Evolutionary conservation across 176 grass and related monocot species (phyloP), one percentile per base, ranked within the genome.

Genomic region (Musa troglodytarum): DNA sequence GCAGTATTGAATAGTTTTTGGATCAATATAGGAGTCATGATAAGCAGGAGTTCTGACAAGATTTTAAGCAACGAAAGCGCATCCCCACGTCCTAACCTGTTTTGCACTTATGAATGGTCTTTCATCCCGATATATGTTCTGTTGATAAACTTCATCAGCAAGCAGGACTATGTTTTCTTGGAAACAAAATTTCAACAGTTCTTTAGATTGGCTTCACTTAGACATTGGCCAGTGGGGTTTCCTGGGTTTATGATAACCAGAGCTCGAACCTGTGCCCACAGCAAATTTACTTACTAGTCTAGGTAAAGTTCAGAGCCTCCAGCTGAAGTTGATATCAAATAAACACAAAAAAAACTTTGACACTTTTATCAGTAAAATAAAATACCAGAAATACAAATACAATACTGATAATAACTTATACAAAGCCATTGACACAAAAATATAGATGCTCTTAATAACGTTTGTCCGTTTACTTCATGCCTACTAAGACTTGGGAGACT

Each of bases 221-320:
- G 74, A 82, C 95, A 99, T 81, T 99, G 90, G n/a, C 95, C 90
- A 20, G 95, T 99, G 16, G 95, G 95, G 50, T 99, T 99, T 80
- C 95, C 95, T 80, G 95, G 95, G 63, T 99, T 99, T 84, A 99
- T 99, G 68, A 99, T 89, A 82, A 99, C 95, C 95, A 99, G 89
- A 20, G 90, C 95, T 80, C 95, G 88, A 82, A 94, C 82, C 95
- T 99, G 80, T n/a, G 63, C 61, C 21, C 53, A 80, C 58, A 11
- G 61, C 4, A 81, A 34, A 24, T 66, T 78, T 14, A 78, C 0
- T 28, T 15, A 68, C 10, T 9, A 63, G 6, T 23, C 19, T 11
- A 11, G 19, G 8, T 2, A 25, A 64, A 10, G 22, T 64, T 17
- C 10, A 63, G 10, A 64, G 62, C 10, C 8, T 28, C 17, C 25